Percentiles rank a stretch among this genome's conserved stretches.
These are phyloP conservation scores for Beauveria rudraprayagi DNA, from an alignment of 2,329 filamentous ascomycete genomes.

Conservation along the genomic window DNA sequence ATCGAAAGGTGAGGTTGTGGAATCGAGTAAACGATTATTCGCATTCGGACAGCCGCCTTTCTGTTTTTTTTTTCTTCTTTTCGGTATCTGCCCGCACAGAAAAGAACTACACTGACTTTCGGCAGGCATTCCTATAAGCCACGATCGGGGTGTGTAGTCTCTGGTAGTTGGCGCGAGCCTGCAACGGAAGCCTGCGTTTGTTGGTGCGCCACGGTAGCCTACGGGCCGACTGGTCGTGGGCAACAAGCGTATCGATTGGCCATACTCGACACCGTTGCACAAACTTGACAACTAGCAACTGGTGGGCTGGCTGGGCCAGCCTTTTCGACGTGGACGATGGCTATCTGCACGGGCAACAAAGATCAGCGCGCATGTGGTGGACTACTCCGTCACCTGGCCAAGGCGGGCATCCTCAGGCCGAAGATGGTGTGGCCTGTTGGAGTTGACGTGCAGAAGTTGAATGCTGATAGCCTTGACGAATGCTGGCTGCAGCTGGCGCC, in stretches of 20 bases:
- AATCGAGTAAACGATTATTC: neutral
- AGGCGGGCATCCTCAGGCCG: neutral
- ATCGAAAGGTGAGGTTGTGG: neutral
- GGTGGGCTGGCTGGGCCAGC: neutral
- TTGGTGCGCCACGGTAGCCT: neutral
- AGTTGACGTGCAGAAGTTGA: neutral
- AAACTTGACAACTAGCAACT: neutral
- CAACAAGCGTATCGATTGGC: neutral
- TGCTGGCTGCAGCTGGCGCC: neutral
- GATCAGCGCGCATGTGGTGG: conserved; percentile 6
- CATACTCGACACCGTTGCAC: neutral
- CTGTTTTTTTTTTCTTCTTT: neutral
- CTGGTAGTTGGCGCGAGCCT: neutral
- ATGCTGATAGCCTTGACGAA: neutral
- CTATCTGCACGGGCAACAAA: neutral
- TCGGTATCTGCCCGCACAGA: neutral
- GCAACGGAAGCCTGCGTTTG: neutral
- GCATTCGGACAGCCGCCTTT: neutral
- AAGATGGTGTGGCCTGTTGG: neutral
- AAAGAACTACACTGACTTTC: neutral
- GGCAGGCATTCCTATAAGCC: neutral
- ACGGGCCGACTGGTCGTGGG: conserved; percentile 2
- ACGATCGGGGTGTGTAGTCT: neutral
- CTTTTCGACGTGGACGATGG: neutral
- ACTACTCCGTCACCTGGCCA: conserved; percentile 6